These are phyloP conservation scores for Arbutus unedo DNA, from an alignment of 148 eudicot genomes.

Conservation along the genomic window DNA sequence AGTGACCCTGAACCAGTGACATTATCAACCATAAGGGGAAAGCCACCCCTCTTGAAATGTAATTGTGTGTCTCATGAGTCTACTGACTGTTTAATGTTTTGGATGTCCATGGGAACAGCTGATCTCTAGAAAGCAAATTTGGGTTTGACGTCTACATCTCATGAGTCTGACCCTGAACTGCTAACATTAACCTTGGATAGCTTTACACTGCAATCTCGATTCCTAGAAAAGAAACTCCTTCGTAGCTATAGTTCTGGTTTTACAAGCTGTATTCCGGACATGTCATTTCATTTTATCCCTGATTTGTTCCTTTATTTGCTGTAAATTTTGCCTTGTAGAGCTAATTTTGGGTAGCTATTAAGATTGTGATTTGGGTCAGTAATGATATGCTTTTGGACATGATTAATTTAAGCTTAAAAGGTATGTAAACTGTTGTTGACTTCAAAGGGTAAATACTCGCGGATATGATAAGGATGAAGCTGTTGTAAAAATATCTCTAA, in stretches of 20 bases:
- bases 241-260: background rate
- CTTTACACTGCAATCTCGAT: background rate
- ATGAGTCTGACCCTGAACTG: background rate
- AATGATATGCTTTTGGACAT: background rate
- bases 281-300: background rate
- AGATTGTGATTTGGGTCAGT: background rate
- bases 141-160: background rate
- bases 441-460: background rate
- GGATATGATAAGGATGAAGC: background rate
- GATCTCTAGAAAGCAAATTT: background rate
- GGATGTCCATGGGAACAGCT: background rate
- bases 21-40: background rate
- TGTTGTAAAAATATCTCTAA: background rate
- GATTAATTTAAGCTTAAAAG: background rate
- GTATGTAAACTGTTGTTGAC: background rate
- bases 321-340: background rate
- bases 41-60: background rate
- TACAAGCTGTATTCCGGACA: background rate
- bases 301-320: background rate
- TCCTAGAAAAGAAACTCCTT: background rate
- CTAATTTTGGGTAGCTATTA: background rate
- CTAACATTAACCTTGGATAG: background rate
- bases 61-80: background rate
- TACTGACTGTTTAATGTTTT: background rate
- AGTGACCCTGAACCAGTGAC: background rate